These are phyloP conservation scores for Daldinia vernicosa DNA, from an alignment of 495 filamentous ascomycete species.

Conservation along the genomic window DNA sequence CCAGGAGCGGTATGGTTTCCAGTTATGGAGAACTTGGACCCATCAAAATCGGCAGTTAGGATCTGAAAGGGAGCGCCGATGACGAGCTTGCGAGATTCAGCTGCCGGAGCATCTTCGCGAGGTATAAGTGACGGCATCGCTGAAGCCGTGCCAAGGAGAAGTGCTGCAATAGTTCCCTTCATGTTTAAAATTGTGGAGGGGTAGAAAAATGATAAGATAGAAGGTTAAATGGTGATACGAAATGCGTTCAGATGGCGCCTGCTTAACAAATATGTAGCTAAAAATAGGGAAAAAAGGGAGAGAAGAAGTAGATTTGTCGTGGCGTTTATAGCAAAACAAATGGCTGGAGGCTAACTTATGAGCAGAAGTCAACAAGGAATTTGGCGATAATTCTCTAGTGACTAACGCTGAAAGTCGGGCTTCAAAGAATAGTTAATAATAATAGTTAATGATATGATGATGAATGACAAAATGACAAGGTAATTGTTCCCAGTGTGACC, in stretches of 20 bases:
- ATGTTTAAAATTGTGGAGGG: constrained; percentile 17
- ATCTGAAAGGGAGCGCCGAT: constrained; percentile 46
- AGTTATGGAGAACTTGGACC: constrained; percentile 41
- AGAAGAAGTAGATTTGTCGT: background rate
- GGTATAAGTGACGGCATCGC: constrained; percentile 29
- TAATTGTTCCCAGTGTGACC: constrained; percentile 5
- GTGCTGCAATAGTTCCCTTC: constrained; percentile 28
- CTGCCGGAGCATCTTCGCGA: constrained; percentile 2
- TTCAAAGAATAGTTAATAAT: background rate
- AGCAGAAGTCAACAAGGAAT: background rate
- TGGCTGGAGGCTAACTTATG: background rate
- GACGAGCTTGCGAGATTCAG: constrained; percentile 32
- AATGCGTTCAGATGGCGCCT: constrained; percentile 3
- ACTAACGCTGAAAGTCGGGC: background rate
- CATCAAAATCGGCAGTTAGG: constrained; percentile 42
- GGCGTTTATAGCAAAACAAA: constrained; percentile 1
- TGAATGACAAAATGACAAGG: constrained; percentile 9
- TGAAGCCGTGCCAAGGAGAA: constrained; percentile 37
- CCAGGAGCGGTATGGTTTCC: constrained; percentile 40
- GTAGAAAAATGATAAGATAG: constrained; percentile 4
- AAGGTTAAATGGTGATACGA: background rate
- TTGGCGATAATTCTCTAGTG: background rate
- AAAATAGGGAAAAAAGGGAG: background rate
- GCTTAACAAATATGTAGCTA: background rate
- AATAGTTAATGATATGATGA: background rate